Evolutionary conservation across 495 filamentous ascomycete genomes (phyloP).

Genomic region (Echria macrotheca): DNA sequence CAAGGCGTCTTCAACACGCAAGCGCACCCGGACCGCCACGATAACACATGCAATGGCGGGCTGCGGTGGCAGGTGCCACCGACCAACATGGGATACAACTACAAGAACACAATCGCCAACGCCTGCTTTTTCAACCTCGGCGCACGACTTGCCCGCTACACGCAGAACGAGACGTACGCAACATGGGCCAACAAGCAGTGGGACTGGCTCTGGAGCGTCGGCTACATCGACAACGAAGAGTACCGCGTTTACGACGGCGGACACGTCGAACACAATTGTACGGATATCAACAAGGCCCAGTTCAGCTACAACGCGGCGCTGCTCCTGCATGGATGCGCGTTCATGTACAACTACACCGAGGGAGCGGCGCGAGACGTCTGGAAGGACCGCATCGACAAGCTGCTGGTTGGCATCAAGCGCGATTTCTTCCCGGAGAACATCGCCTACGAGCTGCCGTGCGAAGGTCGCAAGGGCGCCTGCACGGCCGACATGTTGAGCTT

Average conservation of each 20-base stretch:
- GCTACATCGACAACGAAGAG: slow-evolving; percentile 52
- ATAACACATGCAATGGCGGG: slow-evolving; percentile 61
- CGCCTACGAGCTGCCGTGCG: slow-evolving; percentile 68
- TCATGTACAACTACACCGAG: slow-evolving; percentile 64
- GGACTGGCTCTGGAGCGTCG: slow-evolving; percentile 61
- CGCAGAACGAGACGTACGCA: slow-evolving; percentile 70
- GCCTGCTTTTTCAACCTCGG: slow-evolving; percentile 76
- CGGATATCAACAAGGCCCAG: slow-evolving; percentile 53
- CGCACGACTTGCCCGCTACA: slow-evolving; percentile 69
- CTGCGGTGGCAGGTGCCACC: slow-evolving; percentile 76
- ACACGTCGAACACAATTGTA: slow-evolving; percentile 57
- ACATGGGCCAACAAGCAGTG: slow-evolving; percentile 69
- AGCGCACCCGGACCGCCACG: slow-evolving; percentile 51
- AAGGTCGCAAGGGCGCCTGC: slow-evolving; percentile 52
- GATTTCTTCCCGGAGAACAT: slow-evolving; percentile 53
- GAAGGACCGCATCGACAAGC: slow-evolving; percentile 52
- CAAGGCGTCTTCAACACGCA: slow-evolving; percentile 75
- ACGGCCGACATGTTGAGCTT: slow-evolving; percentile 72
- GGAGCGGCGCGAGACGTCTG: slow-evolving; percentile 39
- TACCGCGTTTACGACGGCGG: slow-evolving; percentile 69
- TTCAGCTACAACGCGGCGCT: slow-evolving; percentile 76
- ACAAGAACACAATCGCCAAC: slow-evolving; percentile 69
- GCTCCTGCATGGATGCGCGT: slow-evolving; percentile 65
- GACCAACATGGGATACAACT: slow-evolving; percentile 71
- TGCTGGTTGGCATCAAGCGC: slow-evolving; percentile 53